phyloP scores from a whole-genome alignment of 306 rosid genomes.

The Gastrolobium bilobum region DNA sequence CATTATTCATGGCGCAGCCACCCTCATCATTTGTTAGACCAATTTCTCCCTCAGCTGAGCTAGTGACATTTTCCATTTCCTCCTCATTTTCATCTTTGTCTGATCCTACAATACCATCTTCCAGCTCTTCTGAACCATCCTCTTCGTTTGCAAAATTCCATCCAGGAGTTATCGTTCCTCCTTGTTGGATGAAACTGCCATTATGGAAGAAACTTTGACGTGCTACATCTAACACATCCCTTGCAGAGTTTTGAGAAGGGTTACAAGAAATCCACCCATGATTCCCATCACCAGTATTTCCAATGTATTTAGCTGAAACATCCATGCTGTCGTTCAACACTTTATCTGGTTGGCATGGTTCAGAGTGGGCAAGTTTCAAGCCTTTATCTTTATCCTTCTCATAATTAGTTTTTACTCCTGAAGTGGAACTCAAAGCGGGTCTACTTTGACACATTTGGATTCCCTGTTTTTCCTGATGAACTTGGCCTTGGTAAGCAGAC shows the following conservation, averaged over 20 bases:
- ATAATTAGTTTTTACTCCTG: conserved; percentile 29
- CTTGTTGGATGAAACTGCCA: conserved; percentile 46
- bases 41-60: conserved; percentile 55
- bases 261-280: conserved; percentile 43
- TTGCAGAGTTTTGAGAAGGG: conserved; percentile 34
- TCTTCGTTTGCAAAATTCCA: conserved; percentile 53
- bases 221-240: conserved; percentile 33
- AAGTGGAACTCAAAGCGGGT: conserved; percentile 15
- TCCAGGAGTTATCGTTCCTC: conserved; percentile 50
- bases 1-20: conserved; percentile 27
- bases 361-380: conserved; percentile 15
- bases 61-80: conserved; percentile 52
- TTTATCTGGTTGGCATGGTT: conserved; percentile 40
- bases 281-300: conserved; percentile 34
- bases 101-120: conserved; percentile 53
- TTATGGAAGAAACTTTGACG: conserved; percentile 37
- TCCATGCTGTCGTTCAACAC: conserved; percentile 1
- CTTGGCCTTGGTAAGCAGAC: conserved; percentile 45
- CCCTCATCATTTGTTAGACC: conserved; percentile 26
- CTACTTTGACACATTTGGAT: conserved; percentile 48
- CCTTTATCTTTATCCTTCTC: conserved; percentile 40
- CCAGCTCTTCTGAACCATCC: conserved; percentile 53
- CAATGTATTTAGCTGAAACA: conserved; percentile 37
- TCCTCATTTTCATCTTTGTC: conserved; percentile 56
- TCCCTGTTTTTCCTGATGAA: conserved; percentile 43